Base-by-base conservation (phyloP, 208 protist genomes). In the Trypanosoma cruzi region DNA sequence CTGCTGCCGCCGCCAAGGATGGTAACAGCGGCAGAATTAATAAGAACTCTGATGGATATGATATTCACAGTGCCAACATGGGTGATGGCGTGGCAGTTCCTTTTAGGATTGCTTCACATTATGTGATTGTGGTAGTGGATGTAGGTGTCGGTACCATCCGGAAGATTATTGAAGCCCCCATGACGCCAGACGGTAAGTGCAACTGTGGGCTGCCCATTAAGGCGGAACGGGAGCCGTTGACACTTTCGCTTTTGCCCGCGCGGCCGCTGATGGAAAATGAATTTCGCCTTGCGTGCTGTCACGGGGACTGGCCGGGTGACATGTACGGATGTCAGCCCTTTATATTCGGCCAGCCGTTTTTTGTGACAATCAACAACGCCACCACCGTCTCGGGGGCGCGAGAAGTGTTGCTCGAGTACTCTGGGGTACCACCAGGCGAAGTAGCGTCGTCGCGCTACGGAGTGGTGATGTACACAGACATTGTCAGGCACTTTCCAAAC, bases 231-330 rank as follows among this genome's bases (percentile, higher is more conserved):
- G 42, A 76, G 48, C 42, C 44, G 32, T 66, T 86, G 53, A 64
- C 36, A 11, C 13, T 73, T n/a, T 81, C 79, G 16, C 31, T 92
- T 4, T 73, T 87, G n/a, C 76, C 86, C 1, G 75, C 79, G 5
- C 50, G 57, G 11, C 73, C 82, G 54, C 73, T 91, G 31, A 68
- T 71, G 40, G 64, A 64, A 4, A 73, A 75, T 5, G 66, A 90
- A 69, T 79, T 75, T 54, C 84, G 86, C 34, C 63, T 95, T 56
- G 75, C 85, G 7, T 92, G 85, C 60, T 92, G 84, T 62, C 82
- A 91, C 72, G 86, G 78, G 18, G 63, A 89, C 53, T 46, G 24
- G 49, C 3, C 32, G 36, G 24, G 4, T 7, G 75, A 81, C 63
- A 46, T 56, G 50, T 55, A 76, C 40, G 49, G 46, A 52, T 75